phyloP scores from a whole-genome alignment of 768 basidiomycete genomes.

The Phylloporus sp. region DNA sequence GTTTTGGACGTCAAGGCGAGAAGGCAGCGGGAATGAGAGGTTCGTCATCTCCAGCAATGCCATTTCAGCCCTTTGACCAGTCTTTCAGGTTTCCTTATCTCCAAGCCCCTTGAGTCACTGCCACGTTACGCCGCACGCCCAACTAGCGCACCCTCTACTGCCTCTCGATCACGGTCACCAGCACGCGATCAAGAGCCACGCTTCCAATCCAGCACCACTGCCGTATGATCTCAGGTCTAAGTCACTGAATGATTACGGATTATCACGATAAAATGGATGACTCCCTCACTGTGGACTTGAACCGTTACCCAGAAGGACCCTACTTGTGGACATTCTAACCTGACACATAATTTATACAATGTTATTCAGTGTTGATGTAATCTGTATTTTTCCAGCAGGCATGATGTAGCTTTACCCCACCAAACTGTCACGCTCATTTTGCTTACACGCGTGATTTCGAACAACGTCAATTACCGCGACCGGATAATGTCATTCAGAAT shows the following conservation, averaged over 20 bases:
- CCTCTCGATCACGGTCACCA: conserved; percentile 23
- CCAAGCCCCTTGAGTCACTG: conserved; percentile 56
- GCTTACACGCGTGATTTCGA: not conserved
- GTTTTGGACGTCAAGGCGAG: conserved; percentile 79
- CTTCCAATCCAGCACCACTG: conserved; percentile 27
- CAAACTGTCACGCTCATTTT: not conserved
- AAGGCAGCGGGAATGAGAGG: conserved; percentile 64
- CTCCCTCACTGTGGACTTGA: conserved; percentile 11
- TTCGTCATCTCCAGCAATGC: conserved; percentile 12
- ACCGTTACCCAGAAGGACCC: conserved; percentile 13
- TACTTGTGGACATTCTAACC: conserved; percentile 10
- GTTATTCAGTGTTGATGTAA: conserved; percentile 6
- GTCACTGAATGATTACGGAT: conserved; percentile 20
- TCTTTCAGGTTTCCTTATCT: conserved; percentile 47
- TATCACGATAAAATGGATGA: conserved; percentile 17
- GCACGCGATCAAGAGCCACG: conserved; percentile 15
- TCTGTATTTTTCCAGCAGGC: conserved; percentile 23
- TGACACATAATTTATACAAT: conserved; percentile 3
- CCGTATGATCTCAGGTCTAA: conserved; percentile 18
- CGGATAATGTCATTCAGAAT: conserved; percentile 17
- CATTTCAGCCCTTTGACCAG: conserved; percentile 1
- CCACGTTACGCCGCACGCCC: conserved; percentile 51
- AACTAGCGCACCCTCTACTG: conserved; percentile 18
- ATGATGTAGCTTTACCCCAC: conserved; percentile 22
- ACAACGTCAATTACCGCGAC: not conserved